These are phyloP conservation scores for Hymenoscyphus fraxineus DNA, from an alignment of 2,329 filamentous ascomycete genomes.

Conservation along the genomic window DNA sequence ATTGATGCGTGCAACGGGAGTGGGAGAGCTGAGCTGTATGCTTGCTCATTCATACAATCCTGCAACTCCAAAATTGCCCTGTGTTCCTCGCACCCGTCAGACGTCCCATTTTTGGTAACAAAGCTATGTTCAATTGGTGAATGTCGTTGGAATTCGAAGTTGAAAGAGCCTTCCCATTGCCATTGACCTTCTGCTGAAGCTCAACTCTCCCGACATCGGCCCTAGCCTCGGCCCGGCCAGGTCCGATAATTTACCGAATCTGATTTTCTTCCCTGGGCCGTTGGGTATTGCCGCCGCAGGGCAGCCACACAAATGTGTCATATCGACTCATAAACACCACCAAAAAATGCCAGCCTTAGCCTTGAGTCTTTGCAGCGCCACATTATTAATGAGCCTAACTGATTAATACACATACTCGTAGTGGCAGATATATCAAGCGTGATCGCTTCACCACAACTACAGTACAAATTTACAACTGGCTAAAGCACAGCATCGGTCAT, in stretches of 20 bases:
- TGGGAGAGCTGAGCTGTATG: too few relatives aligned
- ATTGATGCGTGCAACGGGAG: too few relatives aligned
- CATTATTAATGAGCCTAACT: not conserved
- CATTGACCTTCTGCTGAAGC: too few relatives aligned
- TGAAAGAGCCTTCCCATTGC: too few relatives aligned
- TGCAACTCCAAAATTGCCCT: too few relatives aligned
- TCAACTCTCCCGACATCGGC: too few relatives aligned
- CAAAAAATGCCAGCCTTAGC: not conserved
- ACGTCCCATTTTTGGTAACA: too few relatives aligned
- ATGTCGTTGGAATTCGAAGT: too few relatives aligned
- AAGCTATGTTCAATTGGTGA: too few relatives aligned
- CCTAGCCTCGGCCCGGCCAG: too few relatives aligned
- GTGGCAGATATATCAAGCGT: not conserved
- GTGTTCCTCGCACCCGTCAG: too few relatives aligned
- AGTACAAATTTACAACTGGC: not conserved
- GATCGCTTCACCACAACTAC: not conserved
- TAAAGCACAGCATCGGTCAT: constrained; percentile 12
- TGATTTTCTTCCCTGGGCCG: not conserved
- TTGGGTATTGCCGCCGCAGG: not conserved
- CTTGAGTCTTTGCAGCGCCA: not conserved
- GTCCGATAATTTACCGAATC: not conserved
- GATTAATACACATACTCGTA: not conserved
- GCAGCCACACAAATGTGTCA: not conserved
- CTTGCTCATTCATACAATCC: too few relatives aligned
- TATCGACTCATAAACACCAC: not conserved